Evolutionary conservation across 257 asterid genomes (phyloP).

Genomic region (Voacanga thouarsii): DNA sequence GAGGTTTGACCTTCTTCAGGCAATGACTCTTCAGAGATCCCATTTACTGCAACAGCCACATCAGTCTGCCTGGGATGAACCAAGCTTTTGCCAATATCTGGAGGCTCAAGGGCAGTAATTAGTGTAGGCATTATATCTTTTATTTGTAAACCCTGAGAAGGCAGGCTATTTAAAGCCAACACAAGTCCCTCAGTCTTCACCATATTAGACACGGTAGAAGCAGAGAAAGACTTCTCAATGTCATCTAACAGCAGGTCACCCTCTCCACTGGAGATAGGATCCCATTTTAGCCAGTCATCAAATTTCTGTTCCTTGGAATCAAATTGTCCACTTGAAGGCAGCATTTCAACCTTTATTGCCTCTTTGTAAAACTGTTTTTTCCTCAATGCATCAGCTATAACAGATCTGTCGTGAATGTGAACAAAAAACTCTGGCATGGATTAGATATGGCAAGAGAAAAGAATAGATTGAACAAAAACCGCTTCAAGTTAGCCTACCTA

Average conservation of each 20-base stretch:
- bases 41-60: conserved; percentile 28
- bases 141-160: conserved; percentile 64
- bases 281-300: conserved; percentile 85
- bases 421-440: not conserved
- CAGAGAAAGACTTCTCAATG: conserved; percentile 66
- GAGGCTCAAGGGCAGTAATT: conserved; percentile 21
- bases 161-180: conserved; percentile 56
- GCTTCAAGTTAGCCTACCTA: conserved; percentile 41
- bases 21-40: conserved; percentile 31
- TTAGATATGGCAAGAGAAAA: conserved; percentile 3
- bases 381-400: conserved; percentile 62
- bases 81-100: conserved; percentile 22
- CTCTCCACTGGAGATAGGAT: conserved; percentile 92
- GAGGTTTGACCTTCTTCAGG: conserved; percentile 24
- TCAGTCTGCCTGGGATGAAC: conserved; percentile 30
- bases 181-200: conserved; percentile 50
- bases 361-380: conserved; percentile 71
- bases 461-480: conserved; percentile 5
- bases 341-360: conserved; percentile 64
- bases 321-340: conserved; percentile 42
- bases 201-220: conserved; percentile 28
- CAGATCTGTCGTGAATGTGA: conserved; percentile 48
- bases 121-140: conserved; percentile 38
- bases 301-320: conserved; percentile 31
- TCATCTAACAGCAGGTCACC: conserved; percentile 86